Evolutionary conservation across 2,329 filamentous ascomycete species (phyloP), one percentile per base, ranked within the genome.

Genomic region (Alternaria consortialis): DNA sequence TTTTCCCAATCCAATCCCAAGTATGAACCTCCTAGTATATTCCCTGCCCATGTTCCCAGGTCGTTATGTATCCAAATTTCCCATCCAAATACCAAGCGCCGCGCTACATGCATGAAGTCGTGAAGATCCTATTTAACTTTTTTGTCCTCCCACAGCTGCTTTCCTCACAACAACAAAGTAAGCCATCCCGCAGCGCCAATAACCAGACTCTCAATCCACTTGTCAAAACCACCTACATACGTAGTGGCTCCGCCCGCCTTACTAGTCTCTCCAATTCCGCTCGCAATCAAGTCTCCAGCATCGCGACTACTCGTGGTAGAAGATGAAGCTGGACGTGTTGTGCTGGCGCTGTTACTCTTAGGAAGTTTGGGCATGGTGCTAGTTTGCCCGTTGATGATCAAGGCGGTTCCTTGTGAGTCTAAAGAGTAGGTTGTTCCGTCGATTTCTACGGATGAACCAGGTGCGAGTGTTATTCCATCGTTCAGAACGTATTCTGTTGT

Each of bases 321-420:
- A 48, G 23, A 25, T 11, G 58, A 58, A 12, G 40, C 23, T 7
- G 63, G 66, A 8, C 31, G 29, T 3, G 73, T 77, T 0, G 69
- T 65, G 8, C 58, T 72, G 9, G 73, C 73, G 53, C 65, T 74
- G 25, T 71, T 75, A 32, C 65, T 73, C 31, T 71, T 72, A 0
- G 74, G 74, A 6, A 57, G 46, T 2, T 52, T 69, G 0, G 69
- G 62, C 7, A 78, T 62, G 5, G 60, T 67, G 46, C 74, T 76
- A 17, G 75, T 77, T 29, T 68, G 67, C 0, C 75, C 75, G n/a
- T 79, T 71, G 20, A 78, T 60, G 4, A 79, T 50, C 2, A 78
- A 48, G 15, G 70, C 73, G 1, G 74, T 76, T 13, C 74, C 73
- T 7, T 63, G 55, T 1, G 57, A 25, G 36, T 70, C 71, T 4